Evolutionary conservation across 2,329 filamentous ascomycete species (phyloP), one percentile per base, ranked within the genome.

Genomic region (Sporothrix dimorphospora): DNA sequence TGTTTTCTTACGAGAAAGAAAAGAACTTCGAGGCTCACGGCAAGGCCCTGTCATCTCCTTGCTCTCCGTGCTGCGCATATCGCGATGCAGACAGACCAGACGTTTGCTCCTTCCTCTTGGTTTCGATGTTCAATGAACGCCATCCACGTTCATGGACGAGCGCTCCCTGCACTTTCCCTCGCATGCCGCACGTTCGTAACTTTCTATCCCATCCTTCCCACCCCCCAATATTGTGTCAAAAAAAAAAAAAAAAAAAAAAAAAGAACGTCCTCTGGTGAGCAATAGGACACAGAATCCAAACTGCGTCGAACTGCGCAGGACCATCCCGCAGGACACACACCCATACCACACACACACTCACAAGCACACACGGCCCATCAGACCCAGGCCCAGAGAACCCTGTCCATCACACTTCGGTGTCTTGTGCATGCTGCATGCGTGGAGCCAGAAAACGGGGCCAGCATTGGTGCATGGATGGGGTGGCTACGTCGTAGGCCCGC

Each of bases 371-470:
- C 53, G 24, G 53, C 53, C 53, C 53, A 30, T 19, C 53, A 55
- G 24, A 16, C 34, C 59, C 59, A 63, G 59, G 42, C 40, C 59
- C 59, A 65, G n/a, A 42, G 59, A 66, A 49, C 65, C 47, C 65
- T 68, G 55, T 40, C 40, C 47, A 55, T 69, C 66, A 69, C 47
- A 69, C 21, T 53, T 68, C 27, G 65, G 65, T 38, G 66, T 69
- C 66, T 51, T 42, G 47, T 69, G 66, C 66, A 69, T 69, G 66
- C 53, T 69, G 66, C 53, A 57, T 27, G 6, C 6, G 45, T 27
- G 59, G 59, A 65, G n/a, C 59, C 59, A 65, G 57, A 34, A 61
- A 42, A 42, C 34, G 57, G 57, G 34, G 57, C 34, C 14, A 67
- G 24, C 42, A 67, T 34, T 34, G 63, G 61, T 42, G 59, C 40